Evolutionary conservation across 2,329 filamentous ascomycete species (phyloP).

Genomic region (Ceratocystis alfenasii): DNA sequence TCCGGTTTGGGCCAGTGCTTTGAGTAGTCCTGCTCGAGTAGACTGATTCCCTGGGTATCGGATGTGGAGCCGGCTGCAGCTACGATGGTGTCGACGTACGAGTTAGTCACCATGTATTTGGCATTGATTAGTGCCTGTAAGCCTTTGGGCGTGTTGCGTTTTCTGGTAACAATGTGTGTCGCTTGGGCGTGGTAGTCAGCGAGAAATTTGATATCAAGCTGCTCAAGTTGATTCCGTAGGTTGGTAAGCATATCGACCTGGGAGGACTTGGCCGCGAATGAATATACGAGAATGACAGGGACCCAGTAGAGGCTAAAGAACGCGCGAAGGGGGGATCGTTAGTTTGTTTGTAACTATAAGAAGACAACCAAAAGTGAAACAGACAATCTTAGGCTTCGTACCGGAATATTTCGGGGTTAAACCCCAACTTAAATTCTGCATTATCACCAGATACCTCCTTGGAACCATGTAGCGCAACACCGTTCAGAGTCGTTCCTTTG

Average conservation of each 20-base stretch:
- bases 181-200: constrained; percentile 60
- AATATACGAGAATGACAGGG: constrained; percentile 70
- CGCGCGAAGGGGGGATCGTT: constrained; percentile 7
- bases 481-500: constrained; percentile 69
- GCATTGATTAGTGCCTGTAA: constrained; percentile 77
- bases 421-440: constrained; percentile 60
- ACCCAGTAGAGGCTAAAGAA: constrained; percentile 58
- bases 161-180: constrained; percentile 79
- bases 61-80: constrained; percentile 32
- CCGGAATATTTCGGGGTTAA: constrained; percentile 52
- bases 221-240: constrained; percentile 57
- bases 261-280: constrained; percentile 58
- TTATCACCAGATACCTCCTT: constrained; percentile 42
- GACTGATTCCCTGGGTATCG: constrained; percentile 39
- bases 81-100: constrained; percentile 62
- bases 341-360: constrained; percentile 11
- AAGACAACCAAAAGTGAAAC: not conserved
- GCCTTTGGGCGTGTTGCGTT: constrained; percentile 78
- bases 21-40: constrained; percentile 70
- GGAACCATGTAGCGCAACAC: constrained; percentile 52
- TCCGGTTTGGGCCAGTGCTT: constrained; percentile 63
- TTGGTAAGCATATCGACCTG: constrained; percentile 52
- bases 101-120: constrained; percentile 60
- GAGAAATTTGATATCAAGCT: constrained; percentile 78
- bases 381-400: constrained; percentile 27